Conservation (phyloP, 2,329 filamentous ascomycete species). For the Xylariaceae sp. region DNA sequence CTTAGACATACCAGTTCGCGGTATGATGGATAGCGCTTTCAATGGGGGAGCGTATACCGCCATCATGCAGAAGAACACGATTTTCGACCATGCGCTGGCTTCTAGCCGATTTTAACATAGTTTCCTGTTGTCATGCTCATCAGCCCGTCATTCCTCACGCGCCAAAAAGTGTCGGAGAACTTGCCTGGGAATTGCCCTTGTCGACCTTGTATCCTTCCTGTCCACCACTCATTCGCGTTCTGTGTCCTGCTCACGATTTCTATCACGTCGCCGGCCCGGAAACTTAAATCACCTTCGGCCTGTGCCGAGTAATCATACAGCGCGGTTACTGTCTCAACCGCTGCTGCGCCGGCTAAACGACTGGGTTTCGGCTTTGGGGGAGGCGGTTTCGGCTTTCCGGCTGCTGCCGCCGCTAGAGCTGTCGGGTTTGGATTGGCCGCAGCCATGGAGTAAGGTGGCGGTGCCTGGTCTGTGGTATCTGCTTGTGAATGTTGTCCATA, state of each 20-base stretch:
- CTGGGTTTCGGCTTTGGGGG: constrained; percentile 72
- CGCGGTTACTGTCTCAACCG: constrained; percentile 77
- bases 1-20: background rate
- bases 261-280: constrained; percentile 81
- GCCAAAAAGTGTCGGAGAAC: constrained; percentile 28
- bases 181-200: constrained; percentile 92
- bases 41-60: background rate
- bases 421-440: constrained; percentile 33
- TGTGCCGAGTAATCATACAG: constrained; percentile 96
- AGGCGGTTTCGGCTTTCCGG: constrained; percentile 65
- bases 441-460: constrained; percentile 65
- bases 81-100: constrained; percentile 12
- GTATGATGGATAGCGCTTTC: constrained; percentile 4
- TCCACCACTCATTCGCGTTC: constrained; percentile 98
- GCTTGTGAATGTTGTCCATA: constrained; percentile 35
- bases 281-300: constrained; percentile 89
- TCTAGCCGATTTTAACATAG: constrained; percentile 44
- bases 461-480: constrained; percentile 54
- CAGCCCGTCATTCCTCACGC: constrained; percentile 20
- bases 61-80: constrained; percentile 6
- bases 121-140: constrained; percentile 39
- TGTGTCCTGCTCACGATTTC: constrained; percentile 79
- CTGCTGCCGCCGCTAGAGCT: constrained; percentile 45
- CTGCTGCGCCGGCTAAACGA: constrained; percentile 60
- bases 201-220: constrained; percentile 71